These are phyloP conservation scores for Phyllosticta citribraziliensis DNA, from an alignment of 2,329 filamentous ascomycete genomes.

Conservation along the genomic window DNA sequence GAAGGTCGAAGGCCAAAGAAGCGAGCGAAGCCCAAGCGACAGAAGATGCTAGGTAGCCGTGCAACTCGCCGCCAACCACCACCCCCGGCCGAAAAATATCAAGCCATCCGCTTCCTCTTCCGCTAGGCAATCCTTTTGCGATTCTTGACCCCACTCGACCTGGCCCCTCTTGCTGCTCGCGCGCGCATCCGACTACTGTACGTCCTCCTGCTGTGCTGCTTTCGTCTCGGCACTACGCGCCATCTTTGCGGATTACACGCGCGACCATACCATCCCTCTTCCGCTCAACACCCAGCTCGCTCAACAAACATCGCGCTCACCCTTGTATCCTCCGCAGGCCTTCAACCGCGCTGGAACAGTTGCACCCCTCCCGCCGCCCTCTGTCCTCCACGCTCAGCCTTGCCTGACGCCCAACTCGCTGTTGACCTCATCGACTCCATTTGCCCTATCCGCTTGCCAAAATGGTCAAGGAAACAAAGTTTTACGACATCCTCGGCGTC, in stretches of 20 bases:
- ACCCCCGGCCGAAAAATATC: background rate
- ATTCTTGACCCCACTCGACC: background rate
- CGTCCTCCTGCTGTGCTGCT: background rate
- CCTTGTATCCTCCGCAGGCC: background rate
- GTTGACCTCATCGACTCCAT: background rate
- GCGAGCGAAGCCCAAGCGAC: background rate
- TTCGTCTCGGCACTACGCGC: background rate
- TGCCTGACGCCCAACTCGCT: background rate
- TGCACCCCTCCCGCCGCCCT: background rate
- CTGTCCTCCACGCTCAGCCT: background rate
- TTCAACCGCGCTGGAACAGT: background rate
- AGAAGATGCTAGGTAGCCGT: background rate
- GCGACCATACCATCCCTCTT: background rate
- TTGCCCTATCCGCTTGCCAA: conserved; percentile 23
- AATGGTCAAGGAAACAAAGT: conserved; percentile 72
- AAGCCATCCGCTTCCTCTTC: background rate
- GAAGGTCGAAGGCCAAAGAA: background rate
- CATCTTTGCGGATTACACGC: background rate
- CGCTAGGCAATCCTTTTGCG: background rate
- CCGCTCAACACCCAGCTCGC: background rate
- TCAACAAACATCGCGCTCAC: conserved; percentile 2
- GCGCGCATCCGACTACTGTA: background rate
- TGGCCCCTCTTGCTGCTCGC: background rate
- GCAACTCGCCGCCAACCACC: background rate
- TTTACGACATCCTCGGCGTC: conserved; percentile 73